Evolutionary conservation across 805 yeast species (phyloP), one percentile per base, ranked within the genome.

Genomic region (Metschnikowia vanudenii): DNA sequence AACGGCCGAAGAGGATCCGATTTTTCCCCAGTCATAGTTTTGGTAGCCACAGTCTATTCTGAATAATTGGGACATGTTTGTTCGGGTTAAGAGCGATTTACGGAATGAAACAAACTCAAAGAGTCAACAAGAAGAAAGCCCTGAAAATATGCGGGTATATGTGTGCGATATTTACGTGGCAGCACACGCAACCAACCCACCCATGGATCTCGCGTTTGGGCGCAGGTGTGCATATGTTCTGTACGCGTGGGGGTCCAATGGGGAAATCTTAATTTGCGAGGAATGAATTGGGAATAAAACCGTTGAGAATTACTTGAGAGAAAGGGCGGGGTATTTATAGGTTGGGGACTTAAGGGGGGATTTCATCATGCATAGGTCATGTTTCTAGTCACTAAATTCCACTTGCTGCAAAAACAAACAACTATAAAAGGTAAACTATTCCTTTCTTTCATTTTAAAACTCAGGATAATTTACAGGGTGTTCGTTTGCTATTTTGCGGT

Each of bases 1-100:
- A 42, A 91, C 99, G 7, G 96, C 85, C 16, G 96, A 88, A 6
- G 80, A 56, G 6, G 82, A 74, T 37, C 99, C 98, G 46, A 88
- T 66, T 62, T 91, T 92, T 17, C 68, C 65, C 94, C 94, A 86
- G 64, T 81, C 94, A 69, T 86, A 86, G 70, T 84, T 84, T 65
- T 87, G 96, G 64, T 70, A 83, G 22, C 88, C 88, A 68, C 70
- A 69, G 58, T 71, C 68, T 54, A 71, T 63, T 67, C 73, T 69
- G 53, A 69, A 69, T 38, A 71, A 57, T 31, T 49, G 49, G 17
- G 66, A 59, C 69, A 66, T 65, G 17, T 37, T 30, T 30, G 22
- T 26, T 26, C 10, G 12, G 12, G 12, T 26, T 6, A 26, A 26
- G 28, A 26, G 28, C 12, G 12, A 26, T 26, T 26, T 26, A 26